Evolutionary conservation across 1,284 basidiomycete species (phyloP), one percentile per base, ranked within the genome.

Genomic region (Veloboletus limbatus): DNA sequence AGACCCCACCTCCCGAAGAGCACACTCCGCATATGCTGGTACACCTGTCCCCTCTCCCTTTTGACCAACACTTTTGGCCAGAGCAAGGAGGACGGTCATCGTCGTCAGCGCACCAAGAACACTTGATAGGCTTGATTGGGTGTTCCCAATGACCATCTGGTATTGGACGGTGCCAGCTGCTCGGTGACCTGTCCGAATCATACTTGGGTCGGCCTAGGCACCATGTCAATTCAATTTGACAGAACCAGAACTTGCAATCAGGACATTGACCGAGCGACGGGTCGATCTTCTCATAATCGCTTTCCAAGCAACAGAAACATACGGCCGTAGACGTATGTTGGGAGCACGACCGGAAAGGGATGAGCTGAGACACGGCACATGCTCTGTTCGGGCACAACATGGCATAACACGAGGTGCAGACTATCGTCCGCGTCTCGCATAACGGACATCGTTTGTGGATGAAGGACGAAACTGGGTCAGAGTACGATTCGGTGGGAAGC

Each of bases 241-340:
- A 58, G 33, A 56, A 58, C 55, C 57, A 62, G 37, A 46, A 45
- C 25, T 41, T 16, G 40, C 59, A 58, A 4, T 40, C 14, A 13
- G 57, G 57, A 33, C 60, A 58, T 45, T 60, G 40, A 16, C 59
- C 59, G 0, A 61, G 57, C n/a, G 21, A 18, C 8, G 59, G 57
- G 5, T 52, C 25, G 2, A 14, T 24, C 14, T 40, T 33, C 9
- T 41, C 34, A 17, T 6, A 20, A 21, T 34, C 18, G 2, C 6
- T 40, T 7, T 52, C 41, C 27, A 57, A 11, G 31, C 56, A 60
- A 2, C 40, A 21, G 14, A 47, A 36, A 32, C 57, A 58, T 8
- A 31, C 25, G 3, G 52, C 35, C 9, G 39, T 37, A 9, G 47
- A 42, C 10, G 17, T 17, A 27, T 57, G 58, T 3, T 48, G 28